Percentiles rank a stretch among this genome's conserved stretches.
phyloP scores from a whole-genome alignment of 495 filamentous ascomycete genomes.

The Hypoxylon trugodes region DNA sequence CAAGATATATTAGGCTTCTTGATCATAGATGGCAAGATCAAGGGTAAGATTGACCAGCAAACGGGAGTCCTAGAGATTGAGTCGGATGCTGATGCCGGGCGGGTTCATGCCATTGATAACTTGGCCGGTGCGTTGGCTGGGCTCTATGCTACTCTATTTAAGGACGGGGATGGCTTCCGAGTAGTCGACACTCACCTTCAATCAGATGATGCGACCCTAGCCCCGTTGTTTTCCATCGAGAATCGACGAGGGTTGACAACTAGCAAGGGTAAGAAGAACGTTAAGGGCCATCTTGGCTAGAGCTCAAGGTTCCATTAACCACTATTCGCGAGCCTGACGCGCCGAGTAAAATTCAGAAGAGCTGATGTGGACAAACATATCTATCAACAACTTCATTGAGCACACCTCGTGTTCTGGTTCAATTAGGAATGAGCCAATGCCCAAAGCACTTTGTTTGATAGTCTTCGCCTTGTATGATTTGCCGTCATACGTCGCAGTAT shows the following conservation, averaged over 20 bases:
- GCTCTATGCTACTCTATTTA: conserved; percentile 71
- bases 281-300: conserved; percentile 12
- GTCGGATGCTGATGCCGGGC: conserved; percentile 75
- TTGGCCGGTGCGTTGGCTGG: conserved; percentile 74
- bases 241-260: background rate
- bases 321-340: background rate
- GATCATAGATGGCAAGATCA: conserved; percentile 86
- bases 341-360: background rate
- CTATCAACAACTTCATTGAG: background rate
- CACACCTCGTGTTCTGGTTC: background rate
- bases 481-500: background rate
- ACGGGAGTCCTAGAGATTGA: conserved; percentile 83
- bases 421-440: background rate
- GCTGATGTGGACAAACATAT: background rate
- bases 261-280: conserved; percentile 5
- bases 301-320: background rate
- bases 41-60: conserved; percentile 89
- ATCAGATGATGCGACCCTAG: conserved; percentile 11
- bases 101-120: conserved; percentile 73
- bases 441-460: background rate
- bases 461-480: background rate
- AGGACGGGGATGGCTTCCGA: conserved; percentile 75
- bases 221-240: conserved; percentile 6
- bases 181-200: conserved; percentile 16
- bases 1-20: conserved; percentile 93